Base-by-base conservation (phyloP, 2,329 filamentous ascomycete genomes). In the Cladosporium sp. region DNA sequence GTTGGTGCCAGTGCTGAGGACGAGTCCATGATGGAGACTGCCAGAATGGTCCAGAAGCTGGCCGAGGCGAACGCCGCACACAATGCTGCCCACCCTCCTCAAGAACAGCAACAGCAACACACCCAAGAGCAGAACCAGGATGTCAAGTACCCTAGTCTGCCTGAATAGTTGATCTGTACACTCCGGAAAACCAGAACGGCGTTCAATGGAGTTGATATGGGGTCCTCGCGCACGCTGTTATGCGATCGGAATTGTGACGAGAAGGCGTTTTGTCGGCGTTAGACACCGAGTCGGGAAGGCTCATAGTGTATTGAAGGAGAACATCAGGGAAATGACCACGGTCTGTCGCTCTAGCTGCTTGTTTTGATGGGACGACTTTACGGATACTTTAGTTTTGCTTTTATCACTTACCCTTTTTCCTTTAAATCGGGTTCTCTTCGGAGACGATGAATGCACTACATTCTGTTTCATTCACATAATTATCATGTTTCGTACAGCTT, bases 41-140 rank as follows among this genome's bases (percentile, higher is more conserved):
- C 64, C 17, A 60, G 61, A 39, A 61, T 65, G 52, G 66, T 65
- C n/a, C 65, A 67, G 59, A 66, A 67, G 56, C 60, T 67, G 34
- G 60, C 61, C 12, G 61, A 55, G 28, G 59, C 49, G 3, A 57
- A 59, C 20, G 54, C 54, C 15, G 54, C 54, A 7, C 54, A 56
- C 42, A 56, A 56, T 14, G 54, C 54, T 34, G 54, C 54, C 3
- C 49, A 51, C 20, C 30, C 40, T 20, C 39, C 39, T 22, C 19
- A 45, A 20, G 28, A 55, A n/a, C 34, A 56, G 20, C 54, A 56
- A 28, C 40, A 45, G 17, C 22, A 39, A 7, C 50, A 54, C 5
- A 34, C 17, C 2, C 34, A 51, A 17, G 14, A 37, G 30, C 51
- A 52, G 36, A 20, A 12, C 6, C 40, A 47, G 40, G 54, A 56